phyloP scores from a whole-genome alignment of 306 rosid genomes.

The Fagus crenata region DNA sequence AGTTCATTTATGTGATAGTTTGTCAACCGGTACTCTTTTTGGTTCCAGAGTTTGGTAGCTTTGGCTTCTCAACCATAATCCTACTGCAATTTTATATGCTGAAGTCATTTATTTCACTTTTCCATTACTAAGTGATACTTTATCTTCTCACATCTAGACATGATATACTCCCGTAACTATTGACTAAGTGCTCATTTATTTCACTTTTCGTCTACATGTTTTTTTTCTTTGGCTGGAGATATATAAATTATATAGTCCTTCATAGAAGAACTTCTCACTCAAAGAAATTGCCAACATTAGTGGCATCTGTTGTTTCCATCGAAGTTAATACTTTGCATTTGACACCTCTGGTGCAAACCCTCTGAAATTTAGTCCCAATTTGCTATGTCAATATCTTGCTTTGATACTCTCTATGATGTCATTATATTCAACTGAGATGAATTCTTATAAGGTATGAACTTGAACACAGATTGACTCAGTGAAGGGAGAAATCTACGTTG shows the following conservation, averaged over 20 bases:
- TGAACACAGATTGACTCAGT: conserved; percentile 67
- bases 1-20: too few species aligned
- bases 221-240: not conserved
- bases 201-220: not conserved
- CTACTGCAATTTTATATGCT: not conserved
- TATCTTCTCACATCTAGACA: not conserved
- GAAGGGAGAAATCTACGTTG: conserved; percentile 79
- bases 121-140: not conserved
- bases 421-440: conserved; percentile 18
- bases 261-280: too few species aligned
- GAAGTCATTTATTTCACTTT: not conserved
- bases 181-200: not conserved
- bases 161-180: not conserved
- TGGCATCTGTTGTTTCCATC: not conserved
- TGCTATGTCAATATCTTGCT: not conserved
- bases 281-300: not conserved
- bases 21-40: too few species aligned
- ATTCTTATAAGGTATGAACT: conserved; percentile 30
- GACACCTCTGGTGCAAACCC: not conserved
- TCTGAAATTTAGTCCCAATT: not conserved
- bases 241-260: too few species aligned
- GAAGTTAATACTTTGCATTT: not conserved
- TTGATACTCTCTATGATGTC: not conserved
- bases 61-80: too few species aligned
- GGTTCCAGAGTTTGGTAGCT: too few species aligned